Evolutionary conservation across 352 stramenopile genomes (phyloP).

Genomic region (Globisporangium echinulatum): DNA sequence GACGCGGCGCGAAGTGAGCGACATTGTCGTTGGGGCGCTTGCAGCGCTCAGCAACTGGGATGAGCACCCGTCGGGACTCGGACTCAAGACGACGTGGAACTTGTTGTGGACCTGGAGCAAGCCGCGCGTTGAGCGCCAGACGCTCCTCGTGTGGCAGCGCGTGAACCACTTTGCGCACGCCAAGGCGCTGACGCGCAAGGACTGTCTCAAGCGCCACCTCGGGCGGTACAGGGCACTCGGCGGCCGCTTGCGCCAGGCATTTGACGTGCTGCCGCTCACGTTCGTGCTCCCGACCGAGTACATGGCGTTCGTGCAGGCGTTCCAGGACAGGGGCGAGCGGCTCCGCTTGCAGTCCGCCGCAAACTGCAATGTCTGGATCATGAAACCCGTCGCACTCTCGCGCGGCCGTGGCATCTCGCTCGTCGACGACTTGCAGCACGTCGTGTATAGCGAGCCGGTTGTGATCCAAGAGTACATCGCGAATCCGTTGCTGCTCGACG

Average conservation of each 20-base stretch:
- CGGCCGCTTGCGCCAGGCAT: constrained; percentile 49
- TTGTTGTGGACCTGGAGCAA: constrained; percentile 90
- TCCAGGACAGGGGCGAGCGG: constrained; percentile 39
- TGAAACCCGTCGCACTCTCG: constrained; percentile 90
- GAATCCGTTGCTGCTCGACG: constrained; percentile 82
- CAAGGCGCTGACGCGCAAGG: constrained; percentile 90
- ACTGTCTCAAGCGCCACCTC: constrained; percentile 89
- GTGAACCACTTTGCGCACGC: constrained; percentile 93
- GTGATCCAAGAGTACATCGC: constrained; percentile 90
- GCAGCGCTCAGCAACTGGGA: constrained; percentile 57
- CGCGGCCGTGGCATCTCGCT: constrained; percentile 91
- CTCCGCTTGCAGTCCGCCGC: constrained; percentile 7
- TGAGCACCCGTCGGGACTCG: constrained; percentile 66
- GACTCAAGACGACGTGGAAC: constrained; percentile 89
- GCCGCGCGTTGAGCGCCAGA: constrained; percentile 70
- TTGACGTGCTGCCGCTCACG: constrained; percentile 89
- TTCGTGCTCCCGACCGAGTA: constrained; percentile 93
- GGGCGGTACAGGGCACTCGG: constrained; percentile 53
- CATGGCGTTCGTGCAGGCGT: constrained; percentile 83
- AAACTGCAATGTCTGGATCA: constrained; percentile 90
- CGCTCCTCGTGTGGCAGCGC: constrained; percentile 89
- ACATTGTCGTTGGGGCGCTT: constrained; percentile 72
- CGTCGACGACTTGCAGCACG: constrained; percentile 78
- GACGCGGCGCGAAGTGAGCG: constrained; percentile 66
- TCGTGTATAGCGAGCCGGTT: constrained; percentile 86